A percentile compares a stretch with the other conserved stretches of the same genome.
Conservation (phyloP, 768 basidiomycete genomes). For the Mycena indigotica region DNA sequence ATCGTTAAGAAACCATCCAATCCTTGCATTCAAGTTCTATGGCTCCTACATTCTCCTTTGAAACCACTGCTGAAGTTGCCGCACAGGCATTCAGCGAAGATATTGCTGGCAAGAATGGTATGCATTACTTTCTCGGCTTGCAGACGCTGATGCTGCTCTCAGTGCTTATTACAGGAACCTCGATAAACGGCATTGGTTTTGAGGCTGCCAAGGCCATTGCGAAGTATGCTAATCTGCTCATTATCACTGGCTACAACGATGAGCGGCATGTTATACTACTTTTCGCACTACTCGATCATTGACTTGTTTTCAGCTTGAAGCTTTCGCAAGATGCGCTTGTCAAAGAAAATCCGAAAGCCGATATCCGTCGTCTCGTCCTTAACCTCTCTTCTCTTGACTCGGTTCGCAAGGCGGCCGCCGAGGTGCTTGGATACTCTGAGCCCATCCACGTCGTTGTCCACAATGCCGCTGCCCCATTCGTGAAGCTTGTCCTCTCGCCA, state of each 20-base stretch:
- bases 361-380: not conserved
- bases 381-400: constrained; percentile 6
- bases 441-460: constrained; percentile 8
- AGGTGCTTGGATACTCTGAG: constrained; percentile 6
- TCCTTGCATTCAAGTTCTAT: no score
- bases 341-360: not conserved
- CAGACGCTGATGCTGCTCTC: not conserved
- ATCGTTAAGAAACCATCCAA: no score
- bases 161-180: not conserved
- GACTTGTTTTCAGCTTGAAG: not conserved
- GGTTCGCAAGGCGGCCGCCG: constrained; percentile 9
- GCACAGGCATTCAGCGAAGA: not conserved
- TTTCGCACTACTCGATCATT: not conserved
- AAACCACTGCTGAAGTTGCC: not conserved
- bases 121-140: not conserved
- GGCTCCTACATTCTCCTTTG: not conserved
- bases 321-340: not conserved
- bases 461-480: constrained; percentile 2
- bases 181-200: not conserved
- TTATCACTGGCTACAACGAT: not conserved
- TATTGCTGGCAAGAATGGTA: not conserved
- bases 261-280: not conserved
- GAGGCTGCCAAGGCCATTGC: not conserved
- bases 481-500: not conserved
- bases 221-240: not conserved